Conservation (phyloP, 495 filamentous ascomycete species). For the Hypoxylon perforatum region DNA sequence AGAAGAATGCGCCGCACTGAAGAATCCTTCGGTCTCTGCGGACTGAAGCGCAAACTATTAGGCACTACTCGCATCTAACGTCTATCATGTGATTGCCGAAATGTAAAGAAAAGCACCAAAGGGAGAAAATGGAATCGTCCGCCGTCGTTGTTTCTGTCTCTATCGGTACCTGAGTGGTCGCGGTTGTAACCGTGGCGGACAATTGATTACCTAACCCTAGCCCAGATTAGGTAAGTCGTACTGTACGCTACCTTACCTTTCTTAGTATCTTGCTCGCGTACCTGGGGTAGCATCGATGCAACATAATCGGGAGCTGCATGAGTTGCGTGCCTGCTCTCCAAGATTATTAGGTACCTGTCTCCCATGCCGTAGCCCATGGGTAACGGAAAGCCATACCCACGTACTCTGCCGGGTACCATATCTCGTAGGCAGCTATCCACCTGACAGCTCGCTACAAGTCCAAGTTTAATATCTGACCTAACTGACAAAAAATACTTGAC, state of each 20-base stretch:
- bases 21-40: constrained; percentile 29
- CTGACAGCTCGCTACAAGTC: neutral
- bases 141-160: too few species aligned
- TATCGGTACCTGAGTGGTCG: neutral
- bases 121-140: neutral
- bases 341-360: too few species aligned
- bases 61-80: constrained; percentile 30
- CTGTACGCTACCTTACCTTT: constrained; percentile 11
- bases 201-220: constrained; percentile 28
- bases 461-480: neutral
- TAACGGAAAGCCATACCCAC: too few species aligned
- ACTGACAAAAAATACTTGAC: too few species aligned
- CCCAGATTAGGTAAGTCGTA: constrained; percentile 17
- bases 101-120: neutral
- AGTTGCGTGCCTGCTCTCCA: neutral
- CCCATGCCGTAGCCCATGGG: too few species aligned
- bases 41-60: constrained; percentile 30
- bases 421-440: too few species aligned
- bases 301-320: constrained; percentile 5
- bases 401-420: too few species aligned
- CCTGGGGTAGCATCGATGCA: constrained; percentile 2
- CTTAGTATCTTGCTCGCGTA: neutral
- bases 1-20: constrained; percentile 35
- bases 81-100: constrained; percentile 37
- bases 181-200: neutral